Conservation (phyloP, 805 yeast species). For the Barnettozyma populi region DNA sequence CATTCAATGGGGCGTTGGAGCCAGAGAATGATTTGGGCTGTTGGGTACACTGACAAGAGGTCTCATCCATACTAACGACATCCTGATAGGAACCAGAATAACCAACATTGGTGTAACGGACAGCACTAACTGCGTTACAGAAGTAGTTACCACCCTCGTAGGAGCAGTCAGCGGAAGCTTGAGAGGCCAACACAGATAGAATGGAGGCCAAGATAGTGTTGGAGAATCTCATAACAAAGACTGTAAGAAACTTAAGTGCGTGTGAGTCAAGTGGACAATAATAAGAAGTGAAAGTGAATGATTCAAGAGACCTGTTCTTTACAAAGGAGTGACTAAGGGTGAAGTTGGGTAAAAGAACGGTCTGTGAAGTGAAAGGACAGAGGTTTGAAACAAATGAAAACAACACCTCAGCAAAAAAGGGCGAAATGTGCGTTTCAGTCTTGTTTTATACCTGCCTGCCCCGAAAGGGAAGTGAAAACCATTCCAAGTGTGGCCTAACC, state of each 20-base stretch:
- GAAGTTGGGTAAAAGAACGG: conserved; percentile 3
- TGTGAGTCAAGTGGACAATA: background rate
- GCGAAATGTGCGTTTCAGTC: conserved; percentile 8
- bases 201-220: conserved; percentile 19
- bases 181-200: conserved; percentile 16
- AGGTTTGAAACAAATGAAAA: background rate
- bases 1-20: conserved; percentile 70
- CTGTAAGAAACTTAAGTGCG: background rate
- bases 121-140: conserved; percentile 66
- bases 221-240: conserved; percentile 20
- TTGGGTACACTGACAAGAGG: conserved; percentile 67
- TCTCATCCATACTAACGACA: conserved; percentile 72
- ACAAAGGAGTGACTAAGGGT: conserved; percentile 12
- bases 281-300: conserved; percentile 1
- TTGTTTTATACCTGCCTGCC: conserved; percentile 6
- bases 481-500: background rate
- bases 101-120: conserved; percentile 69
- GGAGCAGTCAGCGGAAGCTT: conserved; percentile 33
- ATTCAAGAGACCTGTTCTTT: conserved; percentile 2
- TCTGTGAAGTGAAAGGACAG: background rate
- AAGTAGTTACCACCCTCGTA: conserved; percentile 72
- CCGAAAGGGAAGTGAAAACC: background rate
- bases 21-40: conserved; percentile 58
- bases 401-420: background rate
- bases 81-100: conserved; percentile 79